Conservation (phyloP, 2,329 filamentous ascomycete species). For the Beauveria caledonica region DNA sequence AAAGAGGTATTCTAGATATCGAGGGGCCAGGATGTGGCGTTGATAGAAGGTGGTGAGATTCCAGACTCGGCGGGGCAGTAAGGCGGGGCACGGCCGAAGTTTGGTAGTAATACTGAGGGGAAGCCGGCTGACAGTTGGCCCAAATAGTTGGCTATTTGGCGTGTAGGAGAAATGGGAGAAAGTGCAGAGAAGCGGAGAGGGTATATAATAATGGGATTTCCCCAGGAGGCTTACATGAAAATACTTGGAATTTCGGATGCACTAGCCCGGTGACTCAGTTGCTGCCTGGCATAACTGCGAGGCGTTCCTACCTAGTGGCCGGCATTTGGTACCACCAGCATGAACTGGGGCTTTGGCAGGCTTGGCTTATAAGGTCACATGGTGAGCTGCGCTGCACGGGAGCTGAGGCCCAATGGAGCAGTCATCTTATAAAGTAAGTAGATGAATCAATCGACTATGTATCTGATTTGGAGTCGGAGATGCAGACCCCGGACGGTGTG, state of each 20-base stretch:
- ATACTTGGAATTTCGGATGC: not conserved
- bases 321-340: not conserved
- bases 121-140: not conserved
- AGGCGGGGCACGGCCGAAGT: conserved; percentile 3
- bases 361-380: not conserved
- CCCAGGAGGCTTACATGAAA: no score
- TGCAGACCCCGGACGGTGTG: not conserved
- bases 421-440: not conserved
- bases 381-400: not conserved
- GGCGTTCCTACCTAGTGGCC: conserved; percentile 1
- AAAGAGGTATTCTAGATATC: not conserved
- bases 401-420: not conserved
- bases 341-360: not conserved
- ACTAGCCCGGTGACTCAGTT: conserved; percentile 6
- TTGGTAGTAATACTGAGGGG: not conserved
- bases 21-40: not conserved
- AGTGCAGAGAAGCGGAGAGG: no score
- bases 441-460: not conserved
- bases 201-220: no score
- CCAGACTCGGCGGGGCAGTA: not conserved
- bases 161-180: not conserved
- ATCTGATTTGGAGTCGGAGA: not conserved
- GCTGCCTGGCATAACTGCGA: not conserved
- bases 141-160: not conserved
- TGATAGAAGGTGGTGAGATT: conserved; percentile 4